Percentiles rank a stretch among this genome's conserved stretches.
These are phyloP conservation scores for Fagopyrum homotropicum DNA, from an alignment of 148 eudicot species.

Conservation along the genomic window DNA sequence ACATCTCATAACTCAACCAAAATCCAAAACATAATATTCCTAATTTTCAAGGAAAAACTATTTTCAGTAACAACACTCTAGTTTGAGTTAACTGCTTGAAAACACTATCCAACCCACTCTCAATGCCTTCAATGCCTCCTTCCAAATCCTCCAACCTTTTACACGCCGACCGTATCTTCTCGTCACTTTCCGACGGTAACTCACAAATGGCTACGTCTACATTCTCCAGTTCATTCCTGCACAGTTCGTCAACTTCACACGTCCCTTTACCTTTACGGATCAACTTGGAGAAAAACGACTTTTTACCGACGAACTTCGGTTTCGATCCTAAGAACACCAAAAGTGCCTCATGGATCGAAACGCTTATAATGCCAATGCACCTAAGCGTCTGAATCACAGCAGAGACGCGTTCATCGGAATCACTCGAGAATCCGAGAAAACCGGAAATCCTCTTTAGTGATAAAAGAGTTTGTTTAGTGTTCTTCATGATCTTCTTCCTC, in stretches of 20 bases:
- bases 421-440: conserved; percentile 8
- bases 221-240: conserved; percentile 1
- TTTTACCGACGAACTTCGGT: conserved; percentile 22
- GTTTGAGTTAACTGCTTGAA: conserved; percentile 1
- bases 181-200: background rate
- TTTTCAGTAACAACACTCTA: background rate
- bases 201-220: background rate
- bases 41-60: background rate
- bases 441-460: conserved; percentile 34
- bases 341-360: conserved; percentile 25
- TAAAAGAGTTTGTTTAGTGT: conserved; percentile 20
- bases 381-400: conserved; percentile 31
- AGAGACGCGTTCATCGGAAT: conserved; percentile 12
- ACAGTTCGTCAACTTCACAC: background rate
- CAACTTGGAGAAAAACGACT: conserved; percentile 37
- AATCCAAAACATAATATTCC: background rate
- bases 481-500: conserved; percentile 32
- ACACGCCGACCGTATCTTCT: background rate
- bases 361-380: conserved; percentile 26
- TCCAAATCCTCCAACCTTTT: background rate
- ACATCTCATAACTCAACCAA: background rate
- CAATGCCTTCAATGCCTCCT: background rate
- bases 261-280: conserved; percentile 3
- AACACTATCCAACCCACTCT: background rate
- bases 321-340: conserved; percentile 21